Conservation (phyloP, 352 stramenopile species). For the Blastocystis sp. region DNA sequence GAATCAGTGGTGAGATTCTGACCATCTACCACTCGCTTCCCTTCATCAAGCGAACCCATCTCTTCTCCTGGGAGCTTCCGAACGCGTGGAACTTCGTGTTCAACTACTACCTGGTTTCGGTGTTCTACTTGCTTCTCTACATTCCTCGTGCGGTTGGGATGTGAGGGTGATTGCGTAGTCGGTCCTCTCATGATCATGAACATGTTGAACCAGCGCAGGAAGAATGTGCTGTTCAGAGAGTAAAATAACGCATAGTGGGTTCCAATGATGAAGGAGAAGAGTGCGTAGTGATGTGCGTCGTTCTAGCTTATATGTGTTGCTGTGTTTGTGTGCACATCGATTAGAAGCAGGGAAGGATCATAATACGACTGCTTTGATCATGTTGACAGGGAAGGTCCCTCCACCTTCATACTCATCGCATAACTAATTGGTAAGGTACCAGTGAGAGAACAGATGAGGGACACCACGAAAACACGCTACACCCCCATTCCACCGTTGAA, state of each 20-base stretch:
- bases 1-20: conserved; percentile 80
- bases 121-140: conserved; percentile 65
- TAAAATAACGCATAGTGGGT: conserved; percentile 36
- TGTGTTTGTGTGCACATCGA: too few relatives aligned
- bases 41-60: conserved; percentile 43
- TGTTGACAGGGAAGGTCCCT: too few relatives aligned
- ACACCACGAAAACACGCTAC: too few relatives aligned
- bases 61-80: conserved; percentile 62
- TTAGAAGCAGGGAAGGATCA: too few relatives aligned
- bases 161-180: conserved; percentile 1
- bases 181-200: conserved; percentile 68
- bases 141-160: conserved; percentile 44
- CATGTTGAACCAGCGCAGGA: conserved; percentile 57
- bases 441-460: too few relatives aligned
- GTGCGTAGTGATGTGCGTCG: conserved; percentile 1
- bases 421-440: too few relatives aligned
- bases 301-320: background rate
- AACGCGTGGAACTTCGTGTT: conserved; percentile 69
- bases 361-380: too few relatives aligned
- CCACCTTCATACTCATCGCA: too few relatives aligned
- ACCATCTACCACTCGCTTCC: conserved; percentile 39
- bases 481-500: too few relatives aligned
- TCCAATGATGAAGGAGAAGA: conserved; percentile 48
- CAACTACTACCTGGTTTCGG: conserved; percentile 58
- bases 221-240: conserved; percentile 33